These are phyloP conservation scores for Paulownia fortunei DNA, from an alignment of 257 asterid species.

Conservation along the genomic window DNA sequence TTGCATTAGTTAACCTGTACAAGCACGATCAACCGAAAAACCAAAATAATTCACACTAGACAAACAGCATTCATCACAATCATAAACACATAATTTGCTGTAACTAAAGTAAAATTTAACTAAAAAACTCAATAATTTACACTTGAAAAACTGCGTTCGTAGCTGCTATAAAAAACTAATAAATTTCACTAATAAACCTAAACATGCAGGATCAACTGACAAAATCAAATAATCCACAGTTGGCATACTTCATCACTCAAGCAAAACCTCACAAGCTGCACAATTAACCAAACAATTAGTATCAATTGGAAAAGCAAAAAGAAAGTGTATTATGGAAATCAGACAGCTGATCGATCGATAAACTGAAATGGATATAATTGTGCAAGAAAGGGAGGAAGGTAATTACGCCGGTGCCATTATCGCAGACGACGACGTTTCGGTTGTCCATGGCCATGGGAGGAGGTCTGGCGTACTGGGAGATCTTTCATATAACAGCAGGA, in stretches of 20 bases:
- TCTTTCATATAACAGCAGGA: slow-evolving; percentile 18
- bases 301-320: not conserved
- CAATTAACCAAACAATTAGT: slow-evolving; percentile 7
- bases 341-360: slow-evolving; percentile 25
- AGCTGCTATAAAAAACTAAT: not conserved
- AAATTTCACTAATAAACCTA: not conserved
- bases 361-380: not conserved
- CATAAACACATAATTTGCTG: not conserved
- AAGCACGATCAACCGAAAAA: not conserved
- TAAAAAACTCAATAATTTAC: not conserved
- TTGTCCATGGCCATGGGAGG: slow-evolving; percentile 69
- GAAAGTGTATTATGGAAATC: slow-evolving; percentile 21
- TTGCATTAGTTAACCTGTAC: slow-evolving; percentile 8
- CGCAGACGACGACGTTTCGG: slow-evolving; percentile 88
- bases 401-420: slow-evolving; percentile 93
- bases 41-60: not conserved
- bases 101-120: not conserved
- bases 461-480: slow-evolving; percentile 20
- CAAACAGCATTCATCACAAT: not conserved
- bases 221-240: not conserved
- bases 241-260: not conserved
- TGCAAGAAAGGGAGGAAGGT: slow-evolving; percentile 10
- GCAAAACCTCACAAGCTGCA: not conserved
- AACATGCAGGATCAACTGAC: slow-evolving; percentile 25
- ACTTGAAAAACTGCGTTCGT: slow-evolving; percentile 7